Evolutionary conservation across 208 protist genomes (phyloP), one percentile per base, ranked within the genome.

Genomic region (Leishmania turanica): DNA sequence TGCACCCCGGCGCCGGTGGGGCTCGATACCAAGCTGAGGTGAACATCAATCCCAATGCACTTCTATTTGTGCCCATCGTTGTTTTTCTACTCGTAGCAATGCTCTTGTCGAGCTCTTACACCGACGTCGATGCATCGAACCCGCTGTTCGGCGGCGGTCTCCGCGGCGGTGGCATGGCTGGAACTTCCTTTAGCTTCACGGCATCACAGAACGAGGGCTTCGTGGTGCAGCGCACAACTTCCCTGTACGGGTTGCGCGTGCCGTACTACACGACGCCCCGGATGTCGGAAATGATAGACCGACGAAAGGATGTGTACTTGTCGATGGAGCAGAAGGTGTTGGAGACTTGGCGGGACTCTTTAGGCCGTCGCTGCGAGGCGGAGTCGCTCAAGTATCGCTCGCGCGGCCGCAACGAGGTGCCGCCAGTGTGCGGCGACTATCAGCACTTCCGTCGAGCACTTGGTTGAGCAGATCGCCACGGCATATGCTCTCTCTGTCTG

Each of bases 301-400:
- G 87, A 1, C 73, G 86, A 27, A 78, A 86, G 19, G 91, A 92
- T 15, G 37, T 89, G n/a, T 84, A 84, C 37, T 27, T 82, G 31
- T 42, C 77, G 15, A 88, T 86, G 73, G 92, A 97, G 79, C 75
- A 84, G 62, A 91, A 95, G 54, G 94, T 96, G 34, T 75, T 96
- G 72, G 79, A 86, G 73, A 78, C 80, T n/a, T 91, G 96, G 78
- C 86, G 83, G 47, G 86, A 93, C 37, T 96, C 87, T 75, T 85
- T 97, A 74, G 89, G 83, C 1, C 88, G 89, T 49, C 91, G 91
- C 13, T 97, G 94, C 76, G 92, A 97, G 81, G 92, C 94, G 17
- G 94, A 97, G 76, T 91, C 87, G 19, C 86, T 96, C 54, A 85
- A 88, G 37, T 86, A 93, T 66, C 84, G 93, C 81, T 86, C 92